Evolutionary conservation across 2,329 filamentous ascomycete genomes (phyloP).

Genomic region (Cladosporium halotolerans): DNA sequence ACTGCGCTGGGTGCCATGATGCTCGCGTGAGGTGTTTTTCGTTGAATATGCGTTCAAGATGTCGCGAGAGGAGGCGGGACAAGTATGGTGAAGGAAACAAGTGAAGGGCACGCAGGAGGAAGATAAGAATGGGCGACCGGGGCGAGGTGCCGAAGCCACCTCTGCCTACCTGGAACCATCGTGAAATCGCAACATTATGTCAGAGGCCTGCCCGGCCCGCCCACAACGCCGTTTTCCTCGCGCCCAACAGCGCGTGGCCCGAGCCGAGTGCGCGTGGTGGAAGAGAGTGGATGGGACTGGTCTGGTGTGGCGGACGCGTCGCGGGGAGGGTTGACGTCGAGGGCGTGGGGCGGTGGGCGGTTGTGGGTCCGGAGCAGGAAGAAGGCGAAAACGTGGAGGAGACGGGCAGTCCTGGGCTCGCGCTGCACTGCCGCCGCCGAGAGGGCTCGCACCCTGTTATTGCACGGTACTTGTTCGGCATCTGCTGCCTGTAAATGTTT

Average conservation of each 20-base stretch:
- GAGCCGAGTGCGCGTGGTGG: slow-evolving; percentile 1
- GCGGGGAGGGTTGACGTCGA: slow-evolving; percentile 2
- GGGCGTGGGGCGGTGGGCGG: slow-evolving; percentile 4
- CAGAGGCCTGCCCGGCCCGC: slow-evolving; percentile 4
- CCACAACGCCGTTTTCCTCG: neutral
- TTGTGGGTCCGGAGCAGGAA: neutral
- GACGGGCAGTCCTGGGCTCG: neutral
- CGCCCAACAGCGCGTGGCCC: neutral
- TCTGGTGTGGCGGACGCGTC: neutral
- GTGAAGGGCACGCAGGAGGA: neutral
- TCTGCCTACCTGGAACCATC: slow-evolving; percentile 1
- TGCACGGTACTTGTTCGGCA: neutral
- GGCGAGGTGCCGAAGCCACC: neutral
- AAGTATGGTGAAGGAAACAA: neutral
- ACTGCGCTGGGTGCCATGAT: slow-evolving; percentile 30
- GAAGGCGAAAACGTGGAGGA: neutral
- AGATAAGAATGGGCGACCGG: neutral
- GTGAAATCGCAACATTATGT: slow-evolving; percentile 6
- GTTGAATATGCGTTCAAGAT: neutral
- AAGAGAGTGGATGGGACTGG: neutral
- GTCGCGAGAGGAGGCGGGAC: neutral
- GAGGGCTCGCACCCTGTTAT: neutral
- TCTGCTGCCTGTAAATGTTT: neutral
- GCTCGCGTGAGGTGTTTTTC: neutral
- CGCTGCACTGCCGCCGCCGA: neutral